These are phyloP conservation scores for Leavenworthia alabamica DNA, from an alignment of 345 rosid genomes.

Conservation along the genomic window DNA sequence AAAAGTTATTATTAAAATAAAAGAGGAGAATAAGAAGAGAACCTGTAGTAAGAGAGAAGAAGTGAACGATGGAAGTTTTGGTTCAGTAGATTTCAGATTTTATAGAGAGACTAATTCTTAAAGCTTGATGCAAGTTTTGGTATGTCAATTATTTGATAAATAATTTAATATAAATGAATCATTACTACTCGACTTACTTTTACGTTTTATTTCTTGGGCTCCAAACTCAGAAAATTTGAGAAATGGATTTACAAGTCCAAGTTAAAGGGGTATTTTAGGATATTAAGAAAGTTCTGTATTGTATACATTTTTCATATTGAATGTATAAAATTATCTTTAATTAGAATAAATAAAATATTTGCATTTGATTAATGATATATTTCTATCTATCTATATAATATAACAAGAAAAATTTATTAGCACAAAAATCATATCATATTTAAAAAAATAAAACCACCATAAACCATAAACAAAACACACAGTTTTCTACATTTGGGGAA, in stretches of 20 bases:
- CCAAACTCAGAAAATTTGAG: neutral
- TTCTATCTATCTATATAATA: neutral
- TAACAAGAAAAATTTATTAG: constrained; percentile 1
- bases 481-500: neutral
- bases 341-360: neutral
- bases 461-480: neutral
- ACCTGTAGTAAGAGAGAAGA: constrained; percentile 15
- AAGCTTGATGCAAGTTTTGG: constrained; percentile 8
- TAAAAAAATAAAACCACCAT: neutral
- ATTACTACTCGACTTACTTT: constrained; percentile 1
- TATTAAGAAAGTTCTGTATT: neutral
- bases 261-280: neutral
- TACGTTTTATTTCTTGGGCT: constrained; percentile 24
- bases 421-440: neutral
- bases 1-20: neutral
- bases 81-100: constrained; percentile 1
- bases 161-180: neutral
- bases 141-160: neutral
- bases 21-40: constrained; percentile 3
- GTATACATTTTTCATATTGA: constrained; percentile 1
- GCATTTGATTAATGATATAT: neutral
- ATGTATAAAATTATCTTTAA: neutral
- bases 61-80: neutral
- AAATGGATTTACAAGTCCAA: neutral
- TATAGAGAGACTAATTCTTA: constrained; percentile 6